These are phyloP conservation scores for Alternaria rosae DNA, from an alignment of 2,329 filamentous ascomycete species.

Conservation along the genomic window DNA sequence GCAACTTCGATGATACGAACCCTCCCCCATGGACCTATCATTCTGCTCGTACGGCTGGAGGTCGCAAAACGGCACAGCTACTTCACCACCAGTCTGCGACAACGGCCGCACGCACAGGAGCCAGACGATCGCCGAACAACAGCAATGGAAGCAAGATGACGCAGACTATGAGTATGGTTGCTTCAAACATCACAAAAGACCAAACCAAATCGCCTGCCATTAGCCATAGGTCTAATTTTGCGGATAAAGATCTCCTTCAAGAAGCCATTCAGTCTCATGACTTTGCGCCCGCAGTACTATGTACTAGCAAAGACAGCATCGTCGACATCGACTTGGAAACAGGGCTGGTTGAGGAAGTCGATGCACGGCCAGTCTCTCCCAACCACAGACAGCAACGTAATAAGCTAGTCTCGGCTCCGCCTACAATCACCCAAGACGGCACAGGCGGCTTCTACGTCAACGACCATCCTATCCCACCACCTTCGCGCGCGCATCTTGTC, in stretches of 20 bases:
- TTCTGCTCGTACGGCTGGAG: constrained; percentile 35
- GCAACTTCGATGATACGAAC: constrained; percentile 38
- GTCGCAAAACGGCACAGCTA: constrained; percentile 27
- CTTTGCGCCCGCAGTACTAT: constrained; percentile 18
- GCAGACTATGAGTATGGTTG: constrained; percentile 24
- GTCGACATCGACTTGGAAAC: constrained; percentile 21
- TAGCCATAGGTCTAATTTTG: constrained; percentile 18
- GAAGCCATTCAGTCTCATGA: constrained; percentile 22
- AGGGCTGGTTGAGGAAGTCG: not conserved
- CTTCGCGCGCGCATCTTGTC: constrained; percentile 16
- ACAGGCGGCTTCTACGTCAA: constrained; percentile 26
- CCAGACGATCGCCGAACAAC: constrained; percentile 7
- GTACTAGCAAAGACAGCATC: not conserved
- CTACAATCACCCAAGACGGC: constrained; percentile 18
- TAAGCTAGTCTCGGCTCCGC: not conserved
- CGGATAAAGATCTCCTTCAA: constrained; percentile 15
- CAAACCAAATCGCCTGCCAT: constrained; percentile 2
- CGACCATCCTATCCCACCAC: constrained; percentile 20
- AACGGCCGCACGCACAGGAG: constrained; percentile 12
- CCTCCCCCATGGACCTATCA: constrained; percentile 44
- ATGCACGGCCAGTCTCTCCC: constrained; percentile 10
- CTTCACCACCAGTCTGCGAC: constrained; percentile 17
- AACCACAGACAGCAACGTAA: constrained; percentile 1
- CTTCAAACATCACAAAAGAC: constrained; percentile 14
- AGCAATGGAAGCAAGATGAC: constrained; percentile 18